Evolutionary conservation across 2,329 filamentous ascomycete species (phyloP), one percentile per base, ranked within the genome.

Genomic region (Hymenoscyphus infarciens): DNA sequence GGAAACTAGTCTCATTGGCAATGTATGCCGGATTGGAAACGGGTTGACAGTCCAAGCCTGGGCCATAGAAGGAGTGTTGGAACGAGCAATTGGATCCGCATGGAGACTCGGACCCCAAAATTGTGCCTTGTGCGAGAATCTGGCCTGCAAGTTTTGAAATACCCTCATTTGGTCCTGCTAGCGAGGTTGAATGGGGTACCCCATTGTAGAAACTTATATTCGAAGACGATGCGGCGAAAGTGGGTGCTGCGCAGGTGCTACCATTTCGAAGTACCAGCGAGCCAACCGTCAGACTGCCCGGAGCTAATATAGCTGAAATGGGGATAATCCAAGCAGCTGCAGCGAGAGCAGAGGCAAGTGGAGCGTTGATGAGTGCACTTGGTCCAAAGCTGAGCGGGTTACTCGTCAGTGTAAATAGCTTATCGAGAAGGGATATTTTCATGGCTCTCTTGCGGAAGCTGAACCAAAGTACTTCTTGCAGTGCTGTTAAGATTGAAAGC

Each of bases 341-440:
- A 56, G 55, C 55, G 15, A 56, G 55, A 19, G 55, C 10, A n/a
- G 55, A n/a, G 15, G 55, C 55, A 16, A 56, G 55, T 16, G 55
- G 55, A 19, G 55, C 55, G 15, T 56, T 33, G 13, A 56, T 38
- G 55, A 56, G 7, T 35, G 55, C 55, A 56, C 27, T 35, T 31
- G 55, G 19, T 13, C 27, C 55, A 56, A 56, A 56, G 29, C 55
- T 31, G 19, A 56, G 31, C 5, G 55, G 55, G 29, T 56, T 35
- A 13, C 55, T 56, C 19, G 55, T 33, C n/a, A 56, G 55, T 13
- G 25, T 56, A 33, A 56, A 56, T 29, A 56, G 55, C 55, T 56
- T 56, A 56, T 56, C 55, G 5, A 56, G 25, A 16, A 56, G 31
- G 15, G 27, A 33, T 13, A 56, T 19, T 19, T 56, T 56, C 27